Percentiles rank a stretch among this genome's conserved stretches.
Evolutionary conservation across 129 eudicot genomes (phyloP).

Genomic region (Helichrysum umbraculigerum): DNA sequence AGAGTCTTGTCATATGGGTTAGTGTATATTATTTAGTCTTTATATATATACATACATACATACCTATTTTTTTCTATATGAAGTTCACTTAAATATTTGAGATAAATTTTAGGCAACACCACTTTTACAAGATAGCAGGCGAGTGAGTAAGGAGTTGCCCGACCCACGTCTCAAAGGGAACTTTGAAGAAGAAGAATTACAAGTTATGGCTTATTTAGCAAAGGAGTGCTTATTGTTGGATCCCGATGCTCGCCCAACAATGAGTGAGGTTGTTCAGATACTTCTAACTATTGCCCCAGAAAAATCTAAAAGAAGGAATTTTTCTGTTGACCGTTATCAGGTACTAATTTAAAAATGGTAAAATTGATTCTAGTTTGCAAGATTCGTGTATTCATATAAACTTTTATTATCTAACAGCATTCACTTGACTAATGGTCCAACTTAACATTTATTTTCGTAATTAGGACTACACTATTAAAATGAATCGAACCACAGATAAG

Average conservation of each 20-base stretch:
- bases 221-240: slow-evolving; percentile 92
- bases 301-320: slow-evolving; percentile 58
- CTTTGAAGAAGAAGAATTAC: slow-evolving; percentile 81
- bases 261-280: slow-evolving; percentile 95
- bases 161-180: slow-evolving; percentile 72
- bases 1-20: slow-evolving; percentile 97
- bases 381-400: not conserved
- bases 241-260: slow-evolving; percentile 91
- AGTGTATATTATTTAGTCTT: slow-evolving; percentile 1
- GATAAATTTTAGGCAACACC: slow-evolving; percentile 67
- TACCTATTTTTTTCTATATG: not conserved
- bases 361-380: not conserved
- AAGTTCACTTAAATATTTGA: not conserved
- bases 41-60: not conserved
- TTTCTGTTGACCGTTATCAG: slow-evolving; percentile 54
- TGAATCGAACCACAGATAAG: slow-evolving; percentile 44
- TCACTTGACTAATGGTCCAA: not conserved
- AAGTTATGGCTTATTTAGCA: slow-evolving; percentile 88
- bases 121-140: slow-evolving; percentile 68
- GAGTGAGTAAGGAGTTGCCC: slow-evolving; percentile 71
- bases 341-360: slow-evolving; percentile 26
- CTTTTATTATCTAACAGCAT: not conserved
- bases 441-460: not conserved
- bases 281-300: slow-evolving; percentile 75
- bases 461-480: slow-evolving; percentile 39